Evolutionary conservation across 2,329 filamentous ascomycete genomes (phyloP), one percentile per base, ranked within the genome.

Genomic region (Cryphonectria radicalis): DNA sequence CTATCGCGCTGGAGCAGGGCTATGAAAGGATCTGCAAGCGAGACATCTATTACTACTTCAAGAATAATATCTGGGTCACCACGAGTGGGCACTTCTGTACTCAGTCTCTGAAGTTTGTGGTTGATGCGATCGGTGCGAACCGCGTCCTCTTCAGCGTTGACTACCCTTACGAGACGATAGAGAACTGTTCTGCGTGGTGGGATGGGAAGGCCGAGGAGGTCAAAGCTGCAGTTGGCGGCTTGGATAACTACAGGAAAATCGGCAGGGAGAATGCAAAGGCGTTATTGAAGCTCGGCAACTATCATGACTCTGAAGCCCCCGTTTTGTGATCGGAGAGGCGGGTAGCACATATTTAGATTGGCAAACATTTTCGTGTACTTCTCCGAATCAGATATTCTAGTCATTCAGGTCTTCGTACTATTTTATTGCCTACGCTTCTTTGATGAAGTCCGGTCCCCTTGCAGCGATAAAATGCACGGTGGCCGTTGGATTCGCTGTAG

Each of bases 1-100:
- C 67, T 1, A 69, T 72, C 13, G 66, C 66, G 57, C 77, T 86
- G 63, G 85, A 87, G 82, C 86, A 86, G 79, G 84, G 83, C 0
- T 80, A 86, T 0, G 84, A 82, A 4, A 76, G 84, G 8, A 75
- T 77, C 13, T 87, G 85, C 79, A 83, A 87, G 79, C 83, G 83
- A 78, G 83, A 82, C 0, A 82, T 84, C 74, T 81, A 81, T 28
- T 82, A 88, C 7, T 66, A 89, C 77, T 89, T 89, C 77, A 80
- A 80, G 32, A 74, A 83, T 55, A 89, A 89, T 76, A 80, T 89
- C 70, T 89, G 85, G 84, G 84, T 89, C 74, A 89, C 87, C 4
- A 89, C 87, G 0, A 84, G 81, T 69, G 87, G 87, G 0, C 84
- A 89, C 76, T 89, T 89, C 74, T 88, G 84, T 0, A 88, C 86